Base-by-base conservation (phyloP, 2,329 filamentous ascomycete species). In the Orbilia ellipsospora region DNA sequence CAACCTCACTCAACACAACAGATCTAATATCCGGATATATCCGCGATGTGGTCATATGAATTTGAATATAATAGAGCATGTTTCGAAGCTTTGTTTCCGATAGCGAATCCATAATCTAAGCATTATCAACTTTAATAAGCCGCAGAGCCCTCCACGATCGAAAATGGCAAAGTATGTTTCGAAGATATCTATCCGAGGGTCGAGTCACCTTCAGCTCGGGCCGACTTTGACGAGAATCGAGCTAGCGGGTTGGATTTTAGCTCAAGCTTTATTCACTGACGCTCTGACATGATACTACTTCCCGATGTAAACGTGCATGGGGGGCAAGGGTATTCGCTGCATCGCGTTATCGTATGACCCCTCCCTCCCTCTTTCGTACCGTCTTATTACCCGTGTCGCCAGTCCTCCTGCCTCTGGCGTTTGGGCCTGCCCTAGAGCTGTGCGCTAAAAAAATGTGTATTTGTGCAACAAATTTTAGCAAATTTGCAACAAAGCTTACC, bases 281-380 rank as follows among this genome's bases (percentile, higher is more conserved):
- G 66, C 66, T 70, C 66, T 70, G 66, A 70, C 65, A 40, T 16
- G 28, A 44, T 60, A 67, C 55, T 44, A 55, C 36, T 36, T n/a
- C 50, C 45, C 26, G 50, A 63, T 36, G 31, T 2, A 56, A 16
- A 31, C 54, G 51, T 55, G 57, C 66, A 51, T 42, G 50, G 66
- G 57, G 40, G 50, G 7, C 66, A 23, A 40, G 66, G 66, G 62
- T 70, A 42, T 50, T 16, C 23, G 40, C 5, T 42, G 40, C 57
- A 57, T 70, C 66, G 66, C 66, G 66, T 56, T 62, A 70, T 70
- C 66, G 66, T 70, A 57, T 70, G 66, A 70, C 66, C 65, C 51
- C 31, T 36, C 23, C n/a, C n/a, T 31, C 56, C 65, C 59, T 56
- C 50, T 40, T 36, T 36, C 23, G 45, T 28, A 45, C 52, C 48